Evolutionary conservation across 2,329 filamentous ascomycete species (phyloP).

Genomic region (Calycina herbarum): DNA sequence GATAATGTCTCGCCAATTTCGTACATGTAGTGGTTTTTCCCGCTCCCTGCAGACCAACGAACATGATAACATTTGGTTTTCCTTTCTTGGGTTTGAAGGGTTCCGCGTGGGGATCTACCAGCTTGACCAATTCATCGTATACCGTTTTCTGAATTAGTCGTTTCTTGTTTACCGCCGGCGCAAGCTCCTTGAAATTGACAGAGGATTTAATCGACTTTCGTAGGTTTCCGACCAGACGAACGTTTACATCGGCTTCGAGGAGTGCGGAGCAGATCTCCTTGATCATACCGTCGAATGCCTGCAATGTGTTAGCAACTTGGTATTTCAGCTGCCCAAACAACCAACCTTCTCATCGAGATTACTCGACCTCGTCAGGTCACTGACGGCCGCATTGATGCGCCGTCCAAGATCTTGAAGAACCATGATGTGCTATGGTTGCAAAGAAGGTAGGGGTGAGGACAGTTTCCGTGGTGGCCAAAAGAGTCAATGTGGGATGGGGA

Average conservation of each 20-base stretch:
- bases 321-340: neutral
- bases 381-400: conserved; percentile 96
- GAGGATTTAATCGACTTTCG: conserved; percentile 88
- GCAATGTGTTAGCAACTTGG: conserved; percentile 39
- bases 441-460: neutral
- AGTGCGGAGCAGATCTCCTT: conserved; percentile 97
- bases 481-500: conserved; percentile 20
- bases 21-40: conserved; percentile 99
- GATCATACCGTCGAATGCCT: conserved; percentile 97
- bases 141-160: conserved; percentile 96
- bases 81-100: conserved; percentile 97
- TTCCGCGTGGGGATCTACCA: conserved; percentile 93
- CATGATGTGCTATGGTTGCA: conserved; percentile 54
- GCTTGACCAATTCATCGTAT: conserved; percentile 92
- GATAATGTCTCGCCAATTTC: conserved; percentile 92
- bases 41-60: conserved; percentile 94
- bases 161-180: conserved; percentile 94
- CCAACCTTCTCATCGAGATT: conserved; percentile 93
- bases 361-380: conserved; percentile 84
- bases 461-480: neutral
- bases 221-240: conserved; percentile 85
- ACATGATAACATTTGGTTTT: conserved; percentile 97
- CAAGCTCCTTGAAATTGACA: conserved; percentile 94
- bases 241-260: conserved; percentile 95
- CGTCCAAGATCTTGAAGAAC: conserved; percentile 98